Conservation (phyloP, 257 asterid species). For the Pogostemon cablin region DNA sequence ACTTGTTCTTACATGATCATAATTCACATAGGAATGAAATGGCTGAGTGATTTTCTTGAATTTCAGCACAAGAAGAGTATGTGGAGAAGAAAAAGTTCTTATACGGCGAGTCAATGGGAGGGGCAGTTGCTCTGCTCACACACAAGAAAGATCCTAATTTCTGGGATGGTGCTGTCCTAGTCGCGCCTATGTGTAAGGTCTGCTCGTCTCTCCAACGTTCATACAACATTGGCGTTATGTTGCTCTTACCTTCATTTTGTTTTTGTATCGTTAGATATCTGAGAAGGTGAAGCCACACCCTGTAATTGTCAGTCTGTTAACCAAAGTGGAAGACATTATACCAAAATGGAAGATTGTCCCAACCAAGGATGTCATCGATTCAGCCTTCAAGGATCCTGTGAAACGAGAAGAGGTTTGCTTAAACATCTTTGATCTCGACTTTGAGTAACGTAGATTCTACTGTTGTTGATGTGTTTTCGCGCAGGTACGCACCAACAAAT, state of each 20-base stretch:
- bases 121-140: slow-evolving; percentile 75
- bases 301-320: slow-evolving; percentile 59
- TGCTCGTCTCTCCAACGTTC: neutral
- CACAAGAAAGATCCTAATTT: slow-evolving; percentile 77
- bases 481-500: slow-evolving; percentile 74
- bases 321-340: slow-evolving; percentile 72
- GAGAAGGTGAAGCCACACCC: slow-evolving; percentile 98
- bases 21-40: neutral
- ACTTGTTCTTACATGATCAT: neutral
- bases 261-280: slow-evolving; percentile 52
- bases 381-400: slow-evolving; percentile 83
- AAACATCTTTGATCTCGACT: neutral
- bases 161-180: slow-evolving; percentile 90
- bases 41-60: slow-evolving; percentile 31
- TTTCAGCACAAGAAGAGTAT: slow-evolving; percentile 63
- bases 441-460: neutral
- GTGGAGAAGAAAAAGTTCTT: slow-evolving; percentile 61
- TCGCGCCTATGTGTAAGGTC: slow-evolving; percentile 98
- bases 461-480: neutral
- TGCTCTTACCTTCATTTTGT: neutral
- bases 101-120: slow-evolving; percentile 99
- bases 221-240: neutral
- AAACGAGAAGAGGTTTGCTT: slow-evolving; percentile 75
- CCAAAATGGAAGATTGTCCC: slow-evolving; percentile 98
- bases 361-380: slow-evolving; percentile 73